Base-by-base conservation (phyloP, 768 basidiomycete species). In the Calvatia gigantea region DNA sequence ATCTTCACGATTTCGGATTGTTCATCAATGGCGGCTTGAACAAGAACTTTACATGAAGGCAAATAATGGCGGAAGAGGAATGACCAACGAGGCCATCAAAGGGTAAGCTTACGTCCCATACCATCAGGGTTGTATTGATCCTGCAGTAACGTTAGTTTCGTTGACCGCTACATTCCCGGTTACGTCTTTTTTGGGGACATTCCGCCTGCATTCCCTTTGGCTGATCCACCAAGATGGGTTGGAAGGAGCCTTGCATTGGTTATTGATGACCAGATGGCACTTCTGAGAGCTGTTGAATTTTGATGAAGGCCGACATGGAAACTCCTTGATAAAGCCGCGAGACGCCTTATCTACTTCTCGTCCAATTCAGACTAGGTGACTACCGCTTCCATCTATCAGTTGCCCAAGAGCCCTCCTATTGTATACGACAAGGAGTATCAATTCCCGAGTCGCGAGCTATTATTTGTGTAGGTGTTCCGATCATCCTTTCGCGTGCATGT, bases 21-120 rank as follows among this genome's bases (percentile, higher is more conserved):
- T 97, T 15, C 97, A 95, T 72, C 78, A 79, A 58, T 98, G 96
- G 96, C 77, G 96, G 14, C 68, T 91, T 33, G 78, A 97, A 66
- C 94, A 97, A 69, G 95, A 98, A 63, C 91, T 88, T 57, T 64
- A 81, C 57, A 95, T 97, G 93, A 96, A 94, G 67, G 75, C 82
- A 3, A 65, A 65, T 42, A 96, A 94, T 59, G 93, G 92, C 33
- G 94, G 93, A 4, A 74, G 74, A 29, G 95, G 95, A 3, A 97
- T 98, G 96, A 76, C 84, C 0, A 94, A 96, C 63, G 83, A 79
- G 5, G 74, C 69, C 21, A 79, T 82, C 70, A 94, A 76, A 83
- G 86, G 61, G 85, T 84, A 62, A 64, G 74, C 78, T 48, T 39
- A 47, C 44, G n/a, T 53, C 33, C 27, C 28, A 43, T 29, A 32